Evolutionary conservation across 2,329 filamentous ascomycete genomes (phyloP).

Genomic region (Cordyceps tenuipes): DNA sequence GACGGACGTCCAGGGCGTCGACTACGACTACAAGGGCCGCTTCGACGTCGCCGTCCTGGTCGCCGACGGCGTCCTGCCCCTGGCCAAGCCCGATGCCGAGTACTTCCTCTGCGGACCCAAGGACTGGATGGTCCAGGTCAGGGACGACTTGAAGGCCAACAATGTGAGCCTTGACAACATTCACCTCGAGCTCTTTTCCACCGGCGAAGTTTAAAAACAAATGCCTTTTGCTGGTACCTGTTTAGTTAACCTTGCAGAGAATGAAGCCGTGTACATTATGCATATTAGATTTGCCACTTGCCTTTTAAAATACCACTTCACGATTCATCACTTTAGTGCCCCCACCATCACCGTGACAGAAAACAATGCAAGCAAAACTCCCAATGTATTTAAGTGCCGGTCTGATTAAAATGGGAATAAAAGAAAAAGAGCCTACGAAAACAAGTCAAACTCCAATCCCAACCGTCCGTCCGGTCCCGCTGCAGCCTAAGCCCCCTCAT

Average conservation of each 20-base stretch:
- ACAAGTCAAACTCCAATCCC: constrained; percentile 4
- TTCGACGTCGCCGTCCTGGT: constrained; percentile 47
- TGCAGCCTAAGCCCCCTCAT: not conserved
- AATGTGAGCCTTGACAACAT: constrained; percentile 49
- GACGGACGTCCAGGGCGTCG: constrained; percentile 34
- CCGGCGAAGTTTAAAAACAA: constrained; percentile 32
- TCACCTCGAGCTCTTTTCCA: constrained; percentile 56
- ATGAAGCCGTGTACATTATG: not conserved
- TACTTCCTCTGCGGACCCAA: constrained; percentile 65
- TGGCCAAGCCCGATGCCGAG: constrained; percentile 42
- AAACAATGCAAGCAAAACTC: constrained; percentile 2
- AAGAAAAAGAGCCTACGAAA: not conserved
- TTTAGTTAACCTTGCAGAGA: not conserved
- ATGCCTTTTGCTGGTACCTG: too few species aligned
- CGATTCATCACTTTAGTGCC: not conserved
- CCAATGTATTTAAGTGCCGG: constrained; percentile 3
- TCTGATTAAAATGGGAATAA: constrained; percentile 5
- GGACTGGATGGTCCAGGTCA: constrained; percentile 55
- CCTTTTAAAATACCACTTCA: constrained; percentile 2
- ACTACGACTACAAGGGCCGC: constrained; percentile 50
- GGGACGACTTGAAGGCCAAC: constrained; percentile 37
- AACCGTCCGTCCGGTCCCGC: not conserved
- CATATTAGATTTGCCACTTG: not conserved
- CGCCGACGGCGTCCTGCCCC: constrained; percentile 39
- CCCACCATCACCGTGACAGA: not conserved